Evolutionary conservation across 169 alveolate species (phyloP), one percentile per base, ranked within the genome.

Genomic region (Plasmodium chabaudi): DNA sequence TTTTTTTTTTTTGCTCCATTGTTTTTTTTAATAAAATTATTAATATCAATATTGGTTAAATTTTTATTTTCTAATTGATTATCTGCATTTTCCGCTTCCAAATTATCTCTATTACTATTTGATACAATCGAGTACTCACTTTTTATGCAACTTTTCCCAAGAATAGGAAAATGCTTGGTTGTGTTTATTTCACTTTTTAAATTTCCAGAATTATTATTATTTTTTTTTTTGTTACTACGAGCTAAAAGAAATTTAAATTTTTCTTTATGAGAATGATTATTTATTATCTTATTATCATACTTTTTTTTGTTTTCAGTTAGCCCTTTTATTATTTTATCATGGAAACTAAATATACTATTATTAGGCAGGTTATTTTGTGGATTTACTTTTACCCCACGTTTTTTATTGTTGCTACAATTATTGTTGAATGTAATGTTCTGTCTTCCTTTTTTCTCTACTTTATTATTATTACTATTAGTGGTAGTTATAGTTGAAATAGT

Each of bases 21-120:
- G 34, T 82, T 82, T 55, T 70, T 42, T 46, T 23, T 82, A 34
- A 42, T 39, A 64, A 25, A 13, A n/a, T 61, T 82, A 7, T 63
- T 47, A 47, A 55, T 55, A 25, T 23, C 34, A 82, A 53, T 39
- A 68, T 71, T 67, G 3, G 42, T 71, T 15, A 67, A 13, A 44
- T 64, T 47, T 15, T 15, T 47, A 55, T 63, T 77, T 51, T 25
- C 47, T 21, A 34, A 27, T 12, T 42, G 5, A 34, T n/a, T 46
- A 39, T 19, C 23, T 17, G n/a, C 39, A 42, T 64, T 64, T 13
- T 51, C 65, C 4, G 2, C 39, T 25, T 6, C 19, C 6, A 47
- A 46, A 65, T 55, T 67, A 25, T 57, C 23, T 56, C 49, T 69
- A 12, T 67, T 56, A 13, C 23, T 55, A 64, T 56, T 3, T 13